A percentile compares a stretch with the other conserved stretches of the same genome.
Conservation (phyloP, 2,329 filamentous ascomycete species). For the Rhynchosporium secalis region DNA sequence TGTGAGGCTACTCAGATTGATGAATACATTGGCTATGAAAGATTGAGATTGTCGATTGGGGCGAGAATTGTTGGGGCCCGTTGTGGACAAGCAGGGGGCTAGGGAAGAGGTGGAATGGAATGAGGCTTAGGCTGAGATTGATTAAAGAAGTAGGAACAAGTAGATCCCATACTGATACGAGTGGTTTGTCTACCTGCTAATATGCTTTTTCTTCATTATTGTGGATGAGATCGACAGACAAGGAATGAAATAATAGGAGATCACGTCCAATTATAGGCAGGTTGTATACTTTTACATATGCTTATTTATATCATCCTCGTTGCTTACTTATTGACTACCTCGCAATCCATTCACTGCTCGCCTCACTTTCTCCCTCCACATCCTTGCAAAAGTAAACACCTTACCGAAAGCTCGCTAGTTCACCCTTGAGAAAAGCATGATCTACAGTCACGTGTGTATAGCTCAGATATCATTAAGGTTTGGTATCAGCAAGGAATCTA, state of each 20-base stretch:
- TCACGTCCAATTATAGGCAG: no score
- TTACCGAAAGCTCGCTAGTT: slow-evolving; percentile 7
- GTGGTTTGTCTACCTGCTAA: slow-evolving; percentile 6
- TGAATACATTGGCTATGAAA: not conserved
- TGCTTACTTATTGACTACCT: not conserved
- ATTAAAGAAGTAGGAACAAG: not conserved
- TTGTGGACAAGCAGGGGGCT: not conserved
- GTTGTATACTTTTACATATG: not conserved
- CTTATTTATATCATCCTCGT: not conserved
- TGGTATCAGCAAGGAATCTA: no score
- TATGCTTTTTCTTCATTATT: not conserved
- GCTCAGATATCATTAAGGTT: not conserved
- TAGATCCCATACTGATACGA: slow-evolving; percentile 4
- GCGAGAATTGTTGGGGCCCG: not conserved
- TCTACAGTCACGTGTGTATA: slow-evolving; percentile 4
- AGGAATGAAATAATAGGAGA: no score
- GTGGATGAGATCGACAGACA: no score
- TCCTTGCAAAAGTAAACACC: not conserved
- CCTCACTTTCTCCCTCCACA: not conserved
- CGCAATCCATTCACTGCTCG: not conserved
- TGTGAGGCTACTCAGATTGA: not conserved
- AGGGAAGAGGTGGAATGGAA: not conserved
- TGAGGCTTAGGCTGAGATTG: not conserved
- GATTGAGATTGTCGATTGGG: not conserved
- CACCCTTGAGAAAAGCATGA: not conserved